Evolutionary conservation across 2,329 filamentous ascomycete genomes (phyloP), one percentile per base, ranked within the genome.

Genomic region (Falciphora oryzae): DNA sequence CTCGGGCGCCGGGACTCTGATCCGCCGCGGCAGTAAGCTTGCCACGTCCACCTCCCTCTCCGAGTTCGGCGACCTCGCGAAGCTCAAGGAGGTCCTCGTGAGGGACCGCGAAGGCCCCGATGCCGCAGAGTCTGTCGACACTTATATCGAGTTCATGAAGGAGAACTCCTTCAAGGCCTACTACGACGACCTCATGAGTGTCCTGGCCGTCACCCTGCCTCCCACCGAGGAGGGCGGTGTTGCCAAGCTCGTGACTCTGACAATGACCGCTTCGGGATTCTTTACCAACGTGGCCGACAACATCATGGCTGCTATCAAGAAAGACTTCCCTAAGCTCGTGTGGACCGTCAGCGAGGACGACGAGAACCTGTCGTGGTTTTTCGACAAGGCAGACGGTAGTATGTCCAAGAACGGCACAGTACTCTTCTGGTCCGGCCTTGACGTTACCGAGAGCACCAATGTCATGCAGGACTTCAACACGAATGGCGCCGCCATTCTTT

Each of bases 341-440:
- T 99, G 93, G 94, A 96, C 93, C n/a, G 94, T 97, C 66, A 94
- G 91, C 80, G 90, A 93, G 73, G 90, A 96, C 70, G 93, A 98
- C 71, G 94, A 98, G 83, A 97, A 98, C 76, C 82, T 98, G 71
- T 93, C 92, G 14, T 98, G 94, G 95, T 97, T 98, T 82, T 96
- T 96, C 70, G 93, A 97, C 78, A 97, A 97, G 83, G 90, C 94
- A 13, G 93, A 97, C 70, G 94, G 95, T 65, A 97, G 92, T 77
- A 85, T 97, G 71, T 92, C 90, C 67, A 87, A 89, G 65, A 88
- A 92, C 70, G 92, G 92, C 65, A 92, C 93, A 73, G 92, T 97
- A 56, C 88, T 98, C 73, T 98, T 98, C 83, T 98, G 94, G 91
- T 97, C 96, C 76, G 93, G 93, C 63, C 87, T 95, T 65, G 88